Base-by-base conservation (phyloP, 2,329 filamentous ascomycete genomes). In the Byssothecium circinans region DNA sequence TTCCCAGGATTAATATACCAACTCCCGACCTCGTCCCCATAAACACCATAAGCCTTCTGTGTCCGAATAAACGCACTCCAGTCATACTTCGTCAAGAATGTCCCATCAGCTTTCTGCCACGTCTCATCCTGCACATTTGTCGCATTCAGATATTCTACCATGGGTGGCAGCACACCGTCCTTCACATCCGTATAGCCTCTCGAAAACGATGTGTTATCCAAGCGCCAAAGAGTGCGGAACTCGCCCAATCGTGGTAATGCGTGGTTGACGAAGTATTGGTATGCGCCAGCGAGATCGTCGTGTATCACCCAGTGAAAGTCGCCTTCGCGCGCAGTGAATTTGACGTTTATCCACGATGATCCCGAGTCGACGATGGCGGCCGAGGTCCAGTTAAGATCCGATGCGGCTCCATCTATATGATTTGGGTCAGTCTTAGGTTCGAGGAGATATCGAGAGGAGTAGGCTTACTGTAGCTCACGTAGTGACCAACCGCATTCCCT, bases 121-220 rank as follows among this genome's bases (percentile, higher is more conserved):
- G 78, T 81, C 65, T 81, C 77, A 59, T 81, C 78, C 54, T 80
- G 77, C 3, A 81, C 75, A 36, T 79, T 79, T 11, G 74, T 78
- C 10, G 71, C 69, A 4, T 56, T 62, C 3, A 66, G 47, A 47
- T 79, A 78, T 33, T 78, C 72, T 2, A 63, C 58, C 6, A 79
- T 62, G 0, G 72, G 60, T 0, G 78, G 78, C 6, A 81, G 64
- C 1, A 62, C 54, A 18, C 73, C 76, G 46, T 80, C 76, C 23
- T 73, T 75, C 20, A 75, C 57, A 34, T 74, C 70, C 0, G 74
- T 80, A 32, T 71, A 68, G 1, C 76, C 78, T 40, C 71, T 71
- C 1, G 75, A 65, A 47, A 81, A 81, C 0, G 74, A 76, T 0
- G 61, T 61, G 45, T 79, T 79, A 43, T 78, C 76, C 11, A 81